phyloP scores from a whole-genome alignment of 1,139 yeast species.

The Candida sanyaensis region DNA sequence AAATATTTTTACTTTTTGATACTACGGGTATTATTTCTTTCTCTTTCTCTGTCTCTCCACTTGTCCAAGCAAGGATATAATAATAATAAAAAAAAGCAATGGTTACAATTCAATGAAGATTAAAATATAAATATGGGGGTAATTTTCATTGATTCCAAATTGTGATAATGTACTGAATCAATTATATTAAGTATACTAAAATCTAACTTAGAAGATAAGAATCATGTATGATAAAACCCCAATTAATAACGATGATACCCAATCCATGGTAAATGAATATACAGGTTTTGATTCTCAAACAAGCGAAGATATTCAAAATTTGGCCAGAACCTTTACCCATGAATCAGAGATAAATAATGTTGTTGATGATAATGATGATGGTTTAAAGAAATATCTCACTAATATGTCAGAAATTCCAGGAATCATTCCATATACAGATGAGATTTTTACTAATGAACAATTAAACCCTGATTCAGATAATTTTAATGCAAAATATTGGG shows the following conservation, averaged over 20 bases:
- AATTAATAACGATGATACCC: neutral
- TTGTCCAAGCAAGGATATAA: too few species aligned
- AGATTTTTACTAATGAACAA: neutral
- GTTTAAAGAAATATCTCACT: slow-evolving; percentile 34
- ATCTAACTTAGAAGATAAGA: too few species aligned
- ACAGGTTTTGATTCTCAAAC: slow-evolving; percentile 1
- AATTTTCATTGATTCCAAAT: too few species aligned
- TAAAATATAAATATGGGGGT: too few species aligned
- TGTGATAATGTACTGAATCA: too few species aligned
- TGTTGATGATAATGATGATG: too few species aligned
- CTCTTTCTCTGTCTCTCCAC: too few species aligned
- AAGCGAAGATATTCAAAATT: slow-evolving; percentile 20
- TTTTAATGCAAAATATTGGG: slow-evolving; percentile 57
- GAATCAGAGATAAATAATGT: slow-evolving; percentile 21
- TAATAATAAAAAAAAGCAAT: too few species aligned
- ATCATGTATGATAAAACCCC: neutral
- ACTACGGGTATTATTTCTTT: too few species aligned
- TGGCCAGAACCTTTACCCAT: slow-evolving; percentile 36
- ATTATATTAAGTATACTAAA: too few species aligned
- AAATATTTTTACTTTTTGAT: too few species aligned
- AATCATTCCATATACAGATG: slow-evolving; percentile 31
- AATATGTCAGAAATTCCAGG: slow-evolving; percentile 59
- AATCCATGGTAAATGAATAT: neutral
- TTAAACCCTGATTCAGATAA: slow-evolving; percentile 16
- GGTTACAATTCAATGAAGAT: too few species aligned